Conservation (phyloP, 2,329 filamentous ascomycete species). For the Neospermospora avenae region DNA sequence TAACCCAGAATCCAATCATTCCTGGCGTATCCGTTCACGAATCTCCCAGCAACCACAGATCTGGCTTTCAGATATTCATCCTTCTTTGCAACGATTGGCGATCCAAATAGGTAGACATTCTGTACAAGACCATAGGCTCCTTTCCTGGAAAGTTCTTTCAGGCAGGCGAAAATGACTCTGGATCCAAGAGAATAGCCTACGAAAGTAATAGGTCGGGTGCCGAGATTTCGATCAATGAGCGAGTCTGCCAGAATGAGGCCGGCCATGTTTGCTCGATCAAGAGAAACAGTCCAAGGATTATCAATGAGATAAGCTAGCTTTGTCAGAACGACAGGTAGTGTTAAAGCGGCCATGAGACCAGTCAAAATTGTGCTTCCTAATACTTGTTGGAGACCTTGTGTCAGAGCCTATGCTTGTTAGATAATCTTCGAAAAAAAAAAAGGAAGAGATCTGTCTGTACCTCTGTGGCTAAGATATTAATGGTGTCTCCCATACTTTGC, state of each 20-base stretch:
- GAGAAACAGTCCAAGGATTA: constrained; percentile 97
- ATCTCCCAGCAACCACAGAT: constrained; percentile 85
- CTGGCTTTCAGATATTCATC: constrained; percentile 83
- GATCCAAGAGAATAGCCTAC: constrained; percentile 93
- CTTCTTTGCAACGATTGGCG: constrained; percentile 84
- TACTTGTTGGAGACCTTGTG: constrained; percentile 93
- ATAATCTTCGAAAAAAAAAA: neutral
- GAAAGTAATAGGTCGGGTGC: constrained; percentile 85
- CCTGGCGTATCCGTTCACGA: constrained; percentile 89
- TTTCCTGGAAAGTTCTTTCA: constrained; percentile 80
- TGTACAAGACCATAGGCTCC: constrained; percentile 86
- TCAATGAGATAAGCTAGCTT: constrained; percentile 96
- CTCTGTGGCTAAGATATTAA: constrained; percentile 97
- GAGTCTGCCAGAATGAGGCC: constrained; percentile 94
- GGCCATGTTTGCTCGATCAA: constrained; percentile 82
- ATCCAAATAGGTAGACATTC: constrained; percentile 93
- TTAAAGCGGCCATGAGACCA: constrained; percentile 86
- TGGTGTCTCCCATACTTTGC: constrained; percentile 95
- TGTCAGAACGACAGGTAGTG: constrained; percentile 86
- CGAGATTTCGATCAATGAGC: constrained; percentile 84
- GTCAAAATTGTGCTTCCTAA: constrained; percentile 86
- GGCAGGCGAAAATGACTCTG: constrained; percentile 86
- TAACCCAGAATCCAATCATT: constrained; percentile 98
- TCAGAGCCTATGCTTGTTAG: constrained; percentile 68
- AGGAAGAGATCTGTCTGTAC: constrained; percentile 55